phyloP scores from a whole-genome alignment of 2,329 filamentous ascomycete genomes.

The Neodidymelliopsis sp. region DNA sequence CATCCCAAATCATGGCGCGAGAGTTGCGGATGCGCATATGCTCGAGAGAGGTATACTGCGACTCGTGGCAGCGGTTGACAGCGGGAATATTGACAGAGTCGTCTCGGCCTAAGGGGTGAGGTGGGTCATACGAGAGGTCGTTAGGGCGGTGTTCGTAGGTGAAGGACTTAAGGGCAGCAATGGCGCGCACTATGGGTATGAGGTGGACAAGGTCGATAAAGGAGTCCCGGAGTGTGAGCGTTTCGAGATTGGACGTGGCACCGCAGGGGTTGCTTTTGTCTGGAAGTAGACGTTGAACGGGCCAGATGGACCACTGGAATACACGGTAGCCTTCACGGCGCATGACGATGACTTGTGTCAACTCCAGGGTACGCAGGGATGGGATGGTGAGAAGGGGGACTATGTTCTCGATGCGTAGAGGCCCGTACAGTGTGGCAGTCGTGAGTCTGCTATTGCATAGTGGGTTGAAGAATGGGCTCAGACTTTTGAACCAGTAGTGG shows the following conservation, averaged over 20 bases:
- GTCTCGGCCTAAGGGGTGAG: no score
- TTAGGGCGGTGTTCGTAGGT: constrained; percentile 5
- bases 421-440: neutral
- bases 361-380: neutral
- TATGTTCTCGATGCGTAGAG: constrained; percentile 8
- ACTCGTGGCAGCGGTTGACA: neutral
- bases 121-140: neutral
- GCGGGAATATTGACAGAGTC: neutral
- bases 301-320: constrained; percentile 11
- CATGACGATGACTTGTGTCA: constrained; percentile 10
- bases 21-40: neutral
- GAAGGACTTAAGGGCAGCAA: constrained; percentile 2
- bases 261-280: neutral
- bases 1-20: no score
- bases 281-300: neutral
- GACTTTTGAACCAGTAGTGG: constrained; percentile 17
- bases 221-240: neutral
- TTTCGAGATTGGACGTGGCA: neutral
- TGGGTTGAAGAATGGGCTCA: constrained; percentile 8
- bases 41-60: neutral
- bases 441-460: neutral
- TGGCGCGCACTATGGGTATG: neutral
- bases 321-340: constrained; percentile 6
- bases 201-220: neutral
- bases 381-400: constrained; percentile 6